Conservation (phyloP, 2,329 filamentous ascomycete genomes). For the Aureobasidium sp. region DNA sequence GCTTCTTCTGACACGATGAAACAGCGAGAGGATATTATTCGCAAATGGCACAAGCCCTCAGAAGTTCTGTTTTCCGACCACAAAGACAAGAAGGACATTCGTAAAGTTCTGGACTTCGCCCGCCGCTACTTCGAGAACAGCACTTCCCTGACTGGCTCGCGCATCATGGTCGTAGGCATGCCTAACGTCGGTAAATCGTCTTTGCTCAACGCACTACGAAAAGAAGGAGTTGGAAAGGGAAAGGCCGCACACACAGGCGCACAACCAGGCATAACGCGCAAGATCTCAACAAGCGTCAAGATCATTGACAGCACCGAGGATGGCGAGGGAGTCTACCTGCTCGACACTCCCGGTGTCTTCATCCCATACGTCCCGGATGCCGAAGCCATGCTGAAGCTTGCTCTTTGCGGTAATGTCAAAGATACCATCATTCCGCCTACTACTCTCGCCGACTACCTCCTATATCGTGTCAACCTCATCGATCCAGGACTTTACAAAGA, state of each 20-base stretch:
- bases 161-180: conserved; percentile 89
- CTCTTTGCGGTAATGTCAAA: conserved; percentile 82
- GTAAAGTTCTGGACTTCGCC: conserved; percentile 40
- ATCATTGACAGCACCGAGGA: conserved; percentile 48
- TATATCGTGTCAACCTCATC: conserved; percentile 70
- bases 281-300: conserved; percentile 69
- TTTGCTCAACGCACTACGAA: conserved; percentile 78
- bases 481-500: conserved; percentile 53
- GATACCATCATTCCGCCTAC: conserved; percentile 72
- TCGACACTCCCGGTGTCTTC: conserved; percentile 94
- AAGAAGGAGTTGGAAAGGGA: conserved; percentile 52
- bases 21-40: conserved; percentile 29
- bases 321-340: conserved; percentile 62
- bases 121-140: conserved; percentile 40
- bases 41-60: conserved; percentile 44
- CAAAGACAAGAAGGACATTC: conserved; percentile 34
- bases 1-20: background rate
- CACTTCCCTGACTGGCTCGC: conserved; percentile 64
- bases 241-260: conserved; percentile 78
- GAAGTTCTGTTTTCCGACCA: conserved; percentile 46
- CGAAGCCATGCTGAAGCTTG: conserved; percentile 90
- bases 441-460: conserved; percentile 79
- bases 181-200: conserved; percentile 96
- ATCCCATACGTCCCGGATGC: conserved; percentile 80
- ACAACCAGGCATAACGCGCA: conserved; percentile 83